phyloP scores from a whole-genome alignment of 148 eudicot species.

The Rhododendron vialii region DNA sequence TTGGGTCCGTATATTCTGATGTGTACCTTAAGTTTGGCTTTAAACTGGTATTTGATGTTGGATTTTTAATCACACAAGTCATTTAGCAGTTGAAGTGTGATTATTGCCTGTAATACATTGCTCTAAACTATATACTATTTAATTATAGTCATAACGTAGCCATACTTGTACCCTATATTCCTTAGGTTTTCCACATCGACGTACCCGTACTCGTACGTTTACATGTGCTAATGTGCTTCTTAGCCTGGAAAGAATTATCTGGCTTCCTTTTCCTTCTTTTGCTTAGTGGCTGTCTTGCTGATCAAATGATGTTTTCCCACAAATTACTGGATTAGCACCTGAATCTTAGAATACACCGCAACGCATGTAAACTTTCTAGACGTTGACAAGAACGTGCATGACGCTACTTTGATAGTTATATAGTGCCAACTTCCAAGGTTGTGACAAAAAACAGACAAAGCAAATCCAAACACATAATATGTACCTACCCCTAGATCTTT shows the following conservation, averaged over 20 bases:
- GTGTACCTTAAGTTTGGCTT: background rate
- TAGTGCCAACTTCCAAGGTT: constrained; percentile 1
- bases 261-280: background rate
- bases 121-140: background rate
- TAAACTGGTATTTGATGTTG: background rate
- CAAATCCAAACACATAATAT: background rate
- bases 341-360: background rate
- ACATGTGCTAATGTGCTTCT: background rate
- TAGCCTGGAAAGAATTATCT: background rate
- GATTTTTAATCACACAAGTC: background rate
- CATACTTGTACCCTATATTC: background rate
- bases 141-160: background rate
- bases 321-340: background rate
- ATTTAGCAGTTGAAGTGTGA: background rate
- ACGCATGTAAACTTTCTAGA: background rate
- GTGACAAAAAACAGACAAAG: background rate
- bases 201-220: background rate
- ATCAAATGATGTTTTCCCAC: background rate
- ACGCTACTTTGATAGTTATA: background rate
- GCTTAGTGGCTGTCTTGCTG: background rate
- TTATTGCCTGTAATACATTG: background rate
- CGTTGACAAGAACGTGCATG: background rate
- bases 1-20: background rate
- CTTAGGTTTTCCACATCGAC: background rate
- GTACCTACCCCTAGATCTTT: constrained; percentile 61